phyloP scores from a whole-genome alignment of 306 rosid genomes.

The Dicorynia guianensis region DNA sequence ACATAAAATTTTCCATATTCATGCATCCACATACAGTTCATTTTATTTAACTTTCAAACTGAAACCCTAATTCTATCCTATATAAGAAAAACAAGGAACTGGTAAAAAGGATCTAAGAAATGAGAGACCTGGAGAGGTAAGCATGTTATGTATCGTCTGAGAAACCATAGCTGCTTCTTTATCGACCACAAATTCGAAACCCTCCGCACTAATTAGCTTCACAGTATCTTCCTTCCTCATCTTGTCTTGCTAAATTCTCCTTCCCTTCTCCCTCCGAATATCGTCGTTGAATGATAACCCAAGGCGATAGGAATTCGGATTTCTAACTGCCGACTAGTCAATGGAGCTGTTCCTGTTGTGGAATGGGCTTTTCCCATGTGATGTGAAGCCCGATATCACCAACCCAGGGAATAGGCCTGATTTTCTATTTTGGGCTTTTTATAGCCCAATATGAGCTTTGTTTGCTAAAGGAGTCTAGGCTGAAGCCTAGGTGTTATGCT shows the following conservation, averaged over 20 bases:
- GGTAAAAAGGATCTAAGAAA: neutral
- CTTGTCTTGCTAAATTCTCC: conserved; percentile 22
- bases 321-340: too few relatives aligned
- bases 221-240: conserved; percentile 90
- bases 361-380: neutral
- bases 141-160: conserved; percentile 97
- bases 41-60: neutral
- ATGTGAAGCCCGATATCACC: neutral
- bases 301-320: too few relatives aligned
- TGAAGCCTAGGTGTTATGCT: too few relatives aligned
- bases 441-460: too few relatives aligned
- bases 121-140: conserved; percentile 85
- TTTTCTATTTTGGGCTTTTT: too few relatives aligned
- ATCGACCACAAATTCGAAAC: conserved; percentile 89
- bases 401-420: neutral
- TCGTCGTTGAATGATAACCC: neutral
- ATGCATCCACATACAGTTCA: neutral
- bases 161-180: conserved; percentile 99
- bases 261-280: neutral
- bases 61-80: conserved; percentile 38
- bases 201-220: conserved; percentile 86
- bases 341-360: neutral
- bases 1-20: neutral
- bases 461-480: too few relatives aligned
- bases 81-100: neutral